Evolutionary conservation across 2,329 filamentous ascomycete genomes (phyloP), one percentile per base, ranked within the genome.

Genomic region (Colletotrichum scovillei): DNA sequence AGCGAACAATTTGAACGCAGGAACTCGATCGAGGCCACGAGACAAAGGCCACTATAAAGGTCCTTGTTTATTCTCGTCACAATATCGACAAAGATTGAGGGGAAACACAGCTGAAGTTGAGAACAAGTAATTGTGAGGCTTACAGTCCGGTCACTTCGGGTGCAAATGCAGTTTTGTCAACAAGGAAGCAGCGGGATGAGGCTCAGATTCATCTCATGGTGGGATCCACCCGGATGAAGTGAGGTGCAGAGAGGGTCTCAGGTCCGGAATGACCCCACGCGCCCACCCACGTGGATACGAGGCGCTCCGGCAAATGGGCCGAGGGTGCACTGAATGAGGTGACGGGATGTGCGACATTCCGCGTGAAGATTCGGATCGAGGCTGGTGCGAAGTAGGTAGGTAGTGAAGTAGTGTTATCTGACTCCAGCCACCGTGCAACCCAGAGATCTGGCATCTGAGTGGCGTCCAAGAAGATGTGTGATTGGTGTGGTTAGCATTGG

Each of bases 211-310:
- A 49, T 22, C 42, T 49, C 19, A 8, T 55, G 30, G 14, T 24
- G 35, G 32, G 52, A 14, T 46, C 69, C 69, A 72, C 69, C 59
- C 66, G 59, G 69, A 30, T 64, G 69, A 64, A 72, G 32, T 64
- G 69, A 64, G 69, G 32, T 72, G 59, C 59, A 32, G 63, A 69
- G 49, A 59, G 59, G 28, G 38, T 46, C 19, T 22, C 52, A 63
- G 58, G 53, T 63, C 53, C 58, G 53, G 24, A 24, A 42, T 57
- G 26, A 32, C 58, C 53, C 58, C 66, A 72, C 53, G 59, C 67
- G 35, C 49, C 60, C 32, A 55, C 60, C 55, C 55, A 73, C 67
- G 67, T 70, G 70, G 67, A 49, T 56, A 66, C 46, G 22, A 62
- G 11, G 56, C 26, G 56, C 46, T 62, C 60, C 62, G 60, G 67